phyloP scores from a whole-genome alignment of 371 early-diverging fungal genomes.

The Funneliformis caledonium region DNA sequence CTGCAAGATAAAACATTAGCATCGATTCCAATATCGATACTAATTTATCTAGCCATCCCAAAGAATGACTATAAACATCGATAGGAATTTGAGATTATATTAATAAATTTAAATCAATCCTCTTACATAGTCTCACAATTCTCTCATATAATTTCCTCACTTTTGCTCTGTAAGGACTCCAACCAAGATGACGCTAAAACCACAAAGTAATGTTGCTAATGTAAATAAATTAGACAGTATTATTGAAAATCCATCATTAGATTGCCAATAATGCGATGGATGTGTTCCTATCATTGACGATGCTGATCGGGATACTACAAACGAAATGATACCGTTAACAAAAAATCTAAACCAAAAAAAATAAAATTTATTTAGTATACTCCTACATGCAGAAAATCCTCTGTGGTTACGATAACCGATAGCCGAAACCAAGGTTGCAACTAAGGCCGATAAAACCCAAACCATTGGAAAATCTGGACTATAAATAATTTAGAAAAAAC shows the following conservation, averaged over 20 bases:
- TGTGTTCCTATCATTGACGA: background rate
- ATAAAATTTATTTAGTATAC: conserved; percentile 20
- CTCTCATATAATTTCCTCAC: conserved; percentile 42
- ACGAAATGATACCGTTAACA: background rate
- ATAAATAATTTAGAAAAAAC: background rate
- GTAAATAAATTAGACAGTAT: conserved; percentile 46
- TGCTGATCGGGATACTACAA: background rate
- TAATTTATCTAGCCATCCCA: conserved; percentile 53
- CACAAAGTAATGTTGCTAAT: conserved; percentile 44
- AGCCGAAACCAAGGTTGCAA: conserved; percentile 56
- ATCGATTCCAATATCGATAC: conserved; percentile 60
- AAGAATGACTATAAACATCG: conserved; percentile 29
- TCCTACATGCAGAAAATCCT: conserved; percentile 59
- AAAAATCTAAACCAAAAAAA: background rate
- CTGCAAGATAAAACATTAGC: conserved; percentile 54
- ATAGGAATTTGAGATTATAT: conserved; percentile 38
- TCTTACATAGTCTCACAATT: conserved; percentile 41
- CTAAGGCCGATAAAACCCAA: conserved; percentile 52
- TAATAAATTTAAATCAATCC: conserved; percentile 23
- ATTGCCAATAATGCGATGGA: conserved; percentile 26
- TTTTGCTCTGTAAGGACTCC: conserved; percentile 45
- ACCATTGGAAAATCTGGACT: conserved; percentile 52
- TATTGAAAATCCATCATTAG: conserved; percentile 3
- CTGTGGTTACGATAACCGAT: conserved; percentile 61
- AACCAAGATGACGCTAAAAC: conserved; percentile 43